Base-by-base conservation (phyloP, 495 filamentous ascomycete species). In the Talaromyces stipitatus region DNA sequence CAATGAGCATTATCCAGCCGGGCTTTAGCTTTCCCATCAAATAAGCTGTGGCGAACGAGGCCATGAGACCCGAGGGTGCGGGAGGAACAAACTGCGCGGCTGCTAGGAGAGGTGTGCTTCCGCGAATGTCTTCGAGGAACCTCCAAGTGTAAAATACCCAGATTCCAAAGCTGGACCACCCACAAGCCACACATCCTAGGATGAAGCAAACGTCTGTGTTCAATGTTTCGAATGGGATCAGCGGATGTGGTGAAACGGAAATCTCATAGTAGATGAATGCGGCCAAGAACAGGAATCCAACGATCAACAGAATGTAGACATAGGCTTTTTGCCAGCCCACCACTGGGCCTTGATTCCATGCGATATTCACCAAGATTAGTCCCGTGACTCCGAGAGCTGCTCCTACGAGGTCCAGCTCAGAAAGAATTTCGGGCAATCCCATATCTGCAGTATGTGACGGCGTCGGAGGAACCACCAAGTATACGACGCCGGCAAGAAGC, bases 151-250 rank as follows among this genome's bases (percentile, higher is more conserved):
- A 87, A 64, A 74, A 85, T 55, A 82, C 65, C 66, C 79, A 77
- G 52, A 85, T 83, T 14, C 83, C 83, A 55, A 86, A 86, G 57
- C 70, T 76, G 54, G 72, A 73, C 85, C 84, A 87, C 2, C 83
- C 85, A 14, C 66, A 64, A 1, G 78, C 75, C 18, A 84, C 71
- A 54, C 78, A 79, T 5, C 66, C 77, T 9, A 86, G 66, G 24
- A 84, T 77, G 62, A 80, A 82, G 4, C 70, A 73, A 3, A 80
- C 66, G 30, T 84, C 75, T 12, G 66, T 68, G 0, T 68, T 74
- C 29, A 86, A 71, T 3, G 72, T 72, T 5, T 69, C 66, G 45
- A 76, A 67, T 0, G 84, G 84, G 2, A 89, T 66, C 4, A 88
- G 58, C 1, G 85, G 85, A 22, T 71, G 69, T 0, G 70, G 63